These are phyloP conservation scores for Lactifluus echinatus DNA, from an alignment of 768 basidiomycete species.

Conservation along the genomic window DNA sequence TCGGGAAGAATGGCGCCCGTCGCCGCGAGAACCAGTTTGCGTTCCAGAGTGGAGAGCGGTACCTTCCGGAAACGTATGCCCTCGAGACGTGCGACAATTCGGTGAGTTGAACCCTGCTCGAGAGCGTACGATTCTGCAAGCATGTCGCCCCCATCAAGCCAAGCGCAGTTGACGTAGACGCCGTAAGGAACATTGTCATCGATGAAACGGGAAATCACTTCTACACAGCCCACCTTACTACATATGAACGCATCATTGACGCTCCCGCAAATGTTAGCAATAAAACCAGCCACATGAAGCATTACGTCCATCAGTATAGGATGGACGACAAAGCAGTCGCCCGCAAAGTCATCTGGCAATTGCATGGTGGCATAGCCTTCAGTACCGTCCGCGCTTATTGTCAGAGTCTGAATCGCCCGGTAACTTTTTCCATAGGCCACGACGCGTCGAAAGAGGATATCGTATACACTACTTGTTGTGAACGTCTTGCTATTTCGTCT, in stretches of 20 bases:
- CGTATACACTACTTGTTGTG: conserved; percentile 48
- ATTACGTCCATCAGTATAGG: conserved; percentile 60
- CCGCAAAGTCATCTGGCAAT: conserved; percentile 31
- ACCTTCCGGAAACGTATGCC: conserved; percentile 54
- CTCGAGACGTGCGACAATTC: conserved; percentile 47
- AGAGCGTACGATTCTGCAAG: conserved; percentile 46
- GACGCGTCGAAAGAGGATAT: conserved; percentile 59
- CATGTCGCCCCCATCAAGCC: conserved; percentile 38
- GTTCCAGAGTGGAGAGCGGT: conserved; percentile 40
- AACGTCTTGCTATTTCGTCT: conserved; percentile 36
- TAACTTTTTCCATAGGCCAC: conserved; percentile 54
- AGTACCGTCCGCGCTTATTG: conserved; percentile 38
- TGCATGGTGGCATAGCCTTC: conserved; percentile 44
- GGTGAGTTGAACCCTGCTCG: conserved; percentile 28
- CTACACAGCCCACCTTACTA: conserved; percentile 41
- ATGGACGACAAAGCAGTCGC: conserved; percentile 35
- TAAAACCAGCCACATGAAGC: conserved; percentile 61
- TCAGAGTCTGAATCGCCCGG: conserved; percentile 48
- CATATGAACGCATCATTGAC: conserved; percentile 56
- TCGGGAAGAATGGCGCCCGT: conserved; percentile 7
- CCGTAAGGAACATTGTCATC: conserved; percentile 37
- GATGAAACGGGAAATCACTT: conserved; percentile 37
- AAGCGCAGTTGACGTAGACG: conserved; percentile 42
- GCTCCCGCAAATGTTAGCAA: conserved; percentile 49
- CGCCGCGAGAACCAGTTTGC: conserved; percentile 33